phyloP scores from a whole-genome alignment of 306 rosid species.

The Morella rubra region DNA sequence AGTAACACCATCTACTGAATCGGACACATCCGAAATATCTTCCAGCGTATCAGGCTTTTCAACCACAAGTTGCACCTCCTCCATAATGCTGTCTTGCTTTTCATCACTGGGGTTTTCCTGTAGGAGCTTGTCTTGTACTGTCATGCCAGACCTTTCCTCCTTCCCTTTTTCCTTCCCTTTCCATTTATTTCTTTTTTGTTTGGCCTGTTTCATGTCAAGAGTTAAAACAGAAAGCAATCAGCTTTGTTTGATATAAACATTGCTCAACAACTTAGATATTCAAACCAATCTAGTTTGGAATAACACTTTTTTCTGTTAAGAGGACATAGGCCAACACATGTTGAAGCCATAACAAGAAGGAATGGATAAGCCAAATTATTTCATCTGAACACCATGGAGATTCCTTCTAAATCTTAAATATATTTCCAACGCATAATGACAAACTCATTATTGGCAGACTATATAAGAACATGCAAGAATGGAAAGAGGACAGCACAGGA shows the following conservation, averaged over 20 bases:
- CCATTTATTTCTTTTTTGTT: conserved; percentile 82
- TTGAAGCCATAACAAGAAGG: neutral
- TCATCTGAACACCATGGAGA: neutral
- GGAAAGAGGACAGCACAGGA: neutral
- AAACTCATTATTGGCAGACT: neutral
- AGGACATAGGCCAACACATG: neutral
- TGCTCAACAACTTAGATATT: neutral
- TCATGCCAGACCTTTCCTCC: conserved; percentile 58
- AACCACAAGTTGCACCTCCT: conserved; percentile 49
- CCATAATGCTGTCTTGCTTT: conserved; percentile 51
- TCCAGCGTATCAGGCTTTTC: conserved; percentile 69
- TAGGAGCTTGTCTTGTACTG: conserved; percentile 44
- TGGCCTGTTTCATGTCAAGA: conserved; percentile 56
- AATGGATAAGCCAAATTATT: neutral
- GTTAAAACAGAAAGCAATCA: conserved; percentile 8
- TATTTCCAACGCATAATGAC: neutral
- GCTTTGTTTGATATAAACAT: neutral
- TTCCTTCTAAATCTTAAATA: neutral
- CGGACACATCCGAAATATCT: conserved; percentile 79
- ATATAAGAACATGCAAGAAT: neutral
- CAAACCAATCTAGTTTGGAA: conserved; percentile 2
- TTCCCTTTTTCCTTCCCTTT: conserved; percentile 85
- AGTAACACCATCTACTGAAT: conserved; percentile 71
- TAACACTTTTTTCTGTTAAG: neutral
- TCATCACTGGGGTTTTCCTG: conserved; percentile 52